Percentiles rank a stretch among this genome's conserved stretches.
phyloP scores from a whole-genome alignment of 2,329 filamentous ascomycete species.

The Fusarium globosum region DNA sequence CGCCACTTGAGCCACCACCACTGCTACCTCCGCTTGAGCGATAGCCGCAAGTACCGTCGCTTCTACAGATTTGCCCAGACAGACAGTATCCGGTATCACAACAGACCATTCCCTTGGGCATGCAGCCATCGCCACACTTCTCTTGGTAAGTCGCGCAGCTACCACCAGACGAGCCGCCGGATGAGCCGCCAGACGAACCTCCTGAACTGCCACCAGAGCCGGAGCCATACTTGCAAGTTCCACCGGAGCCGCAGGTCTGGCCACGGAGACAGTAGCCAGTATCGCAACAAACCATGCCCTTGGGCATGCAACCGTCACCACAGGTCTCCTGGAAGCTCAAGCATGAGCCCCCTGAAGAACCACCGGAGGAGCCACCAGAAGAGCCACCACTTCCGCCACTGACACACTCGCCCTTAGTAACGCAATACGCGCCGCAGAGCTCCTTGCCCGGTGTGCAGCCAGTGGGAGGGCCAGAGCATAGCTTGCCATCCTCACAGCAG shows the following conservation, averaged over 20 bases:
- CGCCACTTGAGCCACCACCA: slow-evolving; percentile 22
- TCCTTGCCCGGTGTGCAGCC: slow-evolving; percentile 43
- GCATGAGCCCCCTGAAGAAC: slow-evolving; percentile 29
- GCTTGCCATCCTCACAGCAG: slow-evolving; percentile 49
- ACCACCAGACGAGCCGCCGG: slow-evolving; percentile 22
- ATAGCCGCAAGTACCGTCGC: slow-evolving; percentile 30
- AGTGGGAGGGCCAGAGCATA: slow-evolving; percentile 46
- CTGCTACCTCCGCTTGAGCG: slow-evolving; percentile 14
- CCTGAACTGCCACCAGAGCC: slow-evolving; percentile 25
- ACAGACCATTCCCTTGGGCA: slow-evolving; percentile 45
- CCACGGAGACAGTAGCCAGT: slow-evolving; percentile 48
- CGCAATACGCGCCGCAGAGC: slow-evolving; percentile 46
- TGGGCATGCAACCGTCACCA: slow-evolving; percentile 45
- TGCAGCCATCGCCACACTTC: slow-evolving; percentile 41
- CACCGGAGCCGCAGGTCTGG: slow-evolving; percentile 40
- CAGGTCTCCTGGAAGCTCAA: slow-evolving; percentile 37
- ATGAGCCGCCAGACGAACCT: slow-evolving; percentile 10
- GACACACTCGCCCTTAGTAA: slow-evolving; percentile 40
- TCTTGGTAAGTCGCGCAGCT: slow-evolving; percentile 36
- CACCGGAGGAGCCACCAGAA: slow-evolving; percentile 34
- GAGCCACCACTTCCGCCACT: slow-evolving; percentile 29
- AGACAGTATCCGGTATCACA: slow-evolving; percentile 47
- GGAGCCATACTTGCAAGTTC: slow-evolving; percentile 22
- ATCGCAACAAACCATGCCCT: slow-evolving; percentile 43
- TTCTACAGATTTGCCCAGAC: slow-evolving; percentile 40